Evolutionary conservation across 2,329 filamentous ascomycete genomes (phyloP), one percentile per base, ranked within the genome.

Genomic region (Cytospora mali): DNA sequence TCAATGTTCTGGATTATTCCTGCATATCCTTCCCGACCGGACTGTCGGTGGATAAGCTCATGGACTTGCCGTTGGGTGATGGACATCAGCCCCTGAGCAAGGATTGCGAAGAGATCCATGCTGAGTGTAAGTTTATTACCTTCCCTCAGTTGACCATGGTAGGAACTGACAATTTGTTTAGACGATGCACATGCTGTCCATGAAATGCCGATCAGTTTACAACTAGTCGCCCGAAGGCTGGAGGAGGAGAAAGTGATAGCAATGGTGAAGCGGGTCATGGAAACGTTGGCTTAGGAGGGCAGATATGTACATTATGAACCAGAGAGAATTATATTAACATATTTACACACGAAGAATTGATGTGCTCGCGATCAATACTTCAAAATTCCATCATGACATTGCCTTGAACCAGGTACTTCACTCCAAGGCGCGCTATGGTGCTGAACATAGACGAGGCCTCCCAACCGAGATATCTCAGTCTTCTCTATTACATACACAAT

Each of bases 1-100:
- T 72, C 68, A 83, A 83, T 53, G 73, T 83, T 0, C 67, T 83
- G 1, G 80, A 83, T 68, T 81, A 82, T 62, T 72, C 80, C 0
- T 75, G 74, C 58, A 72, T 83, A 0, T 81, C 80, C 0, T 82
- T 83, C 62, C 76, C 80, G 0, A 79, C 79, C 0, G 77, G 79
- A 0, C 13, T 80, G 14, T 66, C 29, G 0, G 80, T 76, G 0
- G 78, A 82, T 59, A 74, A 76, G 61, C 65, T 68, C 1, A 55
- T 79, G 9, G 80, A 83, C 54, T 58, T 66, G 16, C 59, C 68
- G 4, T 58, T 71, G 0, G 71, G 68, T 2, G 61, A 72, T 1
- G 55, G 57, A 0, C 77, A 77, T 10, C 59, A 69, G 59, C 74
- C 77, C 0, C 62, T 81, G 11, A 74, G 76, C 1, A 69, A 74